Percentiles rank a stretch among this genome's conserved stretches.
Evolutionary conservation across 331 rosid genomes (phyloP).

Genomic region (Acacia pycnantha): DNA sequence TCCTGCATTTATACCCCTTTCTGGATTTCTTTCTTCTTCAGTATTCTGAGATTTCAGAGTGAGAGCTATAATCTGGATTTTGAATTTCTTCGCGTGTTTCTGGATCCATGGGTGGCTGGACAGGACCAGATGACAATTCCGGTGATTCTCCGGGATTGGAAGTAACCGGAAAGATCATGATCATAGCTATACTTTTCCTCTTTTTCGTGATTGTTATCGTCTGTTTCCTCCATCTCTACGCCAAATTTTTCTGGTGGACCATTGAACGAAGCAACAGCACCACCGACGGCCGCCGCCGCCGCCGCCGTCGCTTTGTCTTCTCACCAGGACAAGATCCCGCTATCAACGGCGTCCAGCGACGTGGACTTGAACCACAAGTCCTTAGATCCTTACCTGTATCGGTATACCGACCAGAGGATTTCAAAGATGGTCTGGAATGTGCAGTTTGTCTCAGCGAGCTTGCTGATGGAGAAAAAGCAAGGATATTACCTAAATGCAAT

Average conservation of each 20-base stretch:
- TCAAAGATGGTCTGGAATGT: conserved; percentile 81
- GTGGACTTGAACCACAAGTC: conserved; percentile 66
- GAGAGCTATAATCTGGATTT: conserved; percentile 14
- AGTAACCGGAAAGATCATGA: conserved; percentile 70
- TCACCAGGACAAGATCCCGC: conserved; percentile 52
- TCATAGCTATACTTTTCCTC: conserved; percentile 49
- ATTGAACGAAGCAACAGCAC: conserved; percentile 9
- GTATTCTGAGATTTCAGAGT: background rate
- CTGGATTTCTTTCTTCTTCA: background rate
- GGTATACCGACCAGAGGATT: conserved; percentile 49
- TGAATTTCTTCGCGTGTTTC: background rate
- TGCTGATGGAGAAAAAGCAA: conserved; percentile 62
- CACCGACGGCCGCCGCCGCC: conserved; percentile 29
- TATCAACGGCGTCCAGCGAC: conserved; percentile 12
- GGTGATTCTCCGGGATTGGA: conserved; percentile 31
- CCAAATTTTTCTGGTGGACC: conserved; percentile 60
- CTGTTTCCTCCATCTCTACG: conserved; percentile 63
- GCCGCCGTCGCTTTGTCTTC: conserved; percentile 64
- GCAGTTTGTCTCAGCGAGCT: conserved; percentile 83
- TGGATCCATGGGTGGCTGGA: conserved; percentile 19
- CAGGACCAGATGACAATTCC: background rate
- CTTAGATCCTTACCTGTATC: conserved; percentile 60
- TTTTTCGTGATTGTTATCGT: conserved; percentile 58
- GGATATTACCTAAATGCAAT: conserved; percentile 77
- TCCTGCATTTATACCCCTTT: too few species aligned